phyloP scores from a whole-genome alignment of 2,329 filamentous ascomycete species.

The Stagonosporopsis tanaceti region DNA sequence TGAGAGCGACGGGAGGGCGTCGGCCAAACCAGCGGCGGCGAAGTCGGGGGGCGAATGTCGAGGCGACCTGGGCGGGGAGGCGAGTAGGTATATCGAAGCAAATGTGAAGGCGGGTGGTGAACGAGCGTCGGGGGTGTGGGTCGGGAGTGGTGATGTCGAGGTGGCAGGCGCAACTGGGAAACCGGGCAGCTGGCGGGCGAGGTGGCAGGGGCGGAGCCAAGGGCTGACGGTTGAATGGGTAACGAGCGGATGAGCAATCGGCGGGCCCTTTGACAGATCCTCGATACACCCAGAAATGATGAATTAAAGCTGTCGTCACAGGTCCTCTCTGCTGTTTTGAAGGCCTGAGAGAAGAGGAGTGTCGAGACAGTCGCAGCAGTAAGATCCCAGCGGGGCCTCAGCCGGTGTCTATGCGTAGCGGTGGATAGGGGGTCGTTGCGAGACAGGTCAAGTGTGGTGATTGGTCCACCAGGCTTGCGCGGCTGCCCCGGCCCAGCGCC shows the following conservation, averaged over 20 bases:
- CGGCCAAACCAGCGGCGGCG: conserved; percentile 48
- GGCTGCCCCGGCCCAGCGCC: conserved; percentile 24
- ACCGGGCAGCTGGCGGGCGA: conserved; percentile 40
- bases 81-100: conserved; percentile 13
- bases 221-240: conserved; percentile 26
- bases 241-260: conserved; percentile 44
- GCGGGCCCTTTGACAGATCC: conserved; percentile 28
- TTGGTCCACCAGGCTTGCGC: conserved; percentile 21
- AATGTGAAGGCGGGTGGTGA: conserved; percentile 27
- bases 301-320: conserved; percentile 31
- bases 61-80: conserved; percentile 10
- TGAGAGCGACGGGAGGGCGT: conserved; percentile 38
- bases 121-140: conserved; percentile 32
- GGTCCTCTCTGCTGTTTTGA: conserved; percentile 23
- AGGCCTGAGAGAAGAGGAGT: conserved; percentile 37
- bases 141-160: conserved; percentile 29
- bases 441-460: conserved; percentile 38
- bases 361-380: conserved; percentile 27
- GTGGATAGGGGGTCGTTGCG: conserved; percentile 42
- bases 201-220: conserved; percentile 36
- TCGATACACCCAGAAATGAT: conserved; percentile 28
- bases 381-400: conserved; percentile 32
- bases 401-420: conserved; percentile 29
- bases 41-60: conserved; percentile 21
- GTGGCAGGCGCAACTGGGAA: conserved; percentile 37